Percentiles rank a stretch among this genome's conserved stretches.
Conservation (phyloP, 2,329 filamentous ascomycete species). For the Peltaster fructicola region DNA sequence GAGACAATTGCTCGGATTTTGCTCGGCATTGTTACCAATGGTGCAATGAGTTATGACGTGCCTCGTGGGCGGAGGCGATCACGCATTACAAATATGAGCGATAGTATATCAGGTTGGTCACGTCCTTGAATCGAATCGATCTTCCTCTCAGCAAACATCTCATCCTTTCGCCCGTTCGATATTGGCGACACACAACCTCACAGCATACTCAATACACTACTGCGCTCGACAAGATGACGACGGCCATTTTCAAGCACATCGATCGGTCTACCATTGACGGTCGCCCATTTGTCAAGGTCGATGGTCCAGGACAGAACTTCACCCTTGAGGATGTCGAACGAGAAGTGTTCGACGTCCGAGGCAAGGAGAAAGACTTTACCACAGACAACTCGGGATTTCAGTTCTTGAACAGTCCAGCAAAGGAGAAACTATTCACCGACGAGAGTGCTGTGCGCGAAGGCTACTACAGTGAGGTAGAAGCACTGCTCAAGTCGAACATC, state of each 20-base stretch:
- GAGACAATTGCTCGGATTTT: too few relatives aligned
- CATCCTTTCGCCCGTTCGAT: too few relatives aligned
- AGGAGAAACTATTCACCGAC: slow-evolving; percentile 38
- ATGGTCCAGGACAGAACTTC: slow-evolving; percentile 40
- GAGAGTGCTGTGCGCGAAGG: slow-evolving; percentile 35
- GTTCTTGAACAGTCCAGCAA: slow-evolving; percentile 34
- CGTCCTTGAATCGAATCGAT: too few relatives aligned
- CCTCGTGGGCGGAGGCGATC: too few relatives aligned
- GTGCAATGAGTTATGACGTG: too few relatives aligned
- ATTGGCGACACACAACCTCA: too few relatives aligned
- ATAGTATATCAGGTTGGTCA: too few relatives aligned
- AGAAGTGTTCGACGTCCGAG: slow-evolving; percentile 38
- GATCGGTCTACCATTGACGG: slow-evolving; percentile 29
- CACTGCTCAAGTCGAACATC: slow-evolving; percentile 36
- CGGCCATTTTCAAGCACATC: slow-evolving; percentile 41
- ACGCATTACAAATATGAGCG: too few relatives aligned
- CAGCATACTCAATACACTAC: too few relatives aligned
- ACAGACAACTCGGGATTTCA: slow-evolving; percentile 43
- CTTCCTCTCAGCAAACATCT: too few relatives aligned
- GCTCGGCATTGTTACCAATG: too few relatives aligned
- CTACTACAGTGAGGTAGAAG: slow-evolving; percentile 47
- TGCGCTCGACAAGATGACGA: slow-evolving; percentile 36
- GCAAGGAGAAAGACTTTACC: slow-evolving; percentile 31
- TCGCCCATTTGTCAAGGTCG: slow-evolving; percentile 49
- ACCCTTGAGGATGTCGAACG: slow-evolving; percentile 27